Conservation (phyloP, 345 rosid species). For the Linum tenue region DNA sequence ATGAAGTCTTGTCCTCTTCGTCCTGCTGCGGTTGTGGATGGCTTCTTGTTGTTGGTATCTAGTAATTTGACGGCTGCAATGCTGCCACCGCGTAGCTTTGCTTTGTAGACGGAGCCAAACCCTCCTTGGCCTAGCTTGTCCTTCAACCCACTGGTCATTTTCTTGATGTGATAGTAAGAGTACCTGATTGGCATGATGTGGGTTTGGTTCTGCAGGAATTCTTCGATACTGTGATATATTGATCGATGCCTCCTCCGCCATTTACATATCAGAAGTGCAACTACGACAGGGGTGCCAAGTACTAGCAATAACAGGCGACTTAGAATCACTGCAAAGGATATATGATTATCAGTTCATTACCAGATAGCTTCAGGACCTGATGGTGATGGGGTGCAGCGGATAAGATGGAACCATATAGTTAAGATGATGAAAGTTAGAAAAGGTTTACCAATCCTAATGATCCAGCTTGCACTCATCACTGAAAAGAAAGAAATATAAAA, state of each 20-base stretch:
- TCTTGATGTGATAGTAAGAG: not conserved
- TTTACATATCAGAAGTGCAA: constrained; percentile 6
- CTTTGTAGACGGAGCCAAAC: constrained; percentile 9
- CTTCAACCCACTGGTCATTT: constrained; percentile 4
- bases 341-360: not conserved
- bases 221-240: constrained; percentile 11
- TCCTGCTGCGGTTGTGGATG: not conserved
- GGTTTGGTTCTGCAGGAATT: constrained; percentile 5
- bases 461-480: no score
- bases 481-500: no score
- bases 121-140: constrained; percentile 12
- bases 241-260: constrained; percentile 13
- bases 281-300: not conserved
- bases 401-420: not conserved
- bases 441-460: no score
- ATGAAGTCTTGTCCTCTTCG: constrained; percentile 1
- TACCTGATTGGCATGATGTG: constrained; percentile 12
- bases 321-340: not conserved
- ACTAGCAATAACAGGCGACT: not conserved
- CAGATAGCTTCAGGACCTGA: not conserved
- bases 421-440: no score
- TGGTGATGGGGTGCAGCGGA: not conserved
- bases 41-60: not conserved
- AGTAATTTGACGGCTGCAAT: constrained; percentile 6
- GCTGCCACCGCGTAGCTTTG: constrained; percentile 1